Evolutionary conservation across 805 yeast genomes (phyloP).

Genomic region (Candida lessepsii): DNA sequence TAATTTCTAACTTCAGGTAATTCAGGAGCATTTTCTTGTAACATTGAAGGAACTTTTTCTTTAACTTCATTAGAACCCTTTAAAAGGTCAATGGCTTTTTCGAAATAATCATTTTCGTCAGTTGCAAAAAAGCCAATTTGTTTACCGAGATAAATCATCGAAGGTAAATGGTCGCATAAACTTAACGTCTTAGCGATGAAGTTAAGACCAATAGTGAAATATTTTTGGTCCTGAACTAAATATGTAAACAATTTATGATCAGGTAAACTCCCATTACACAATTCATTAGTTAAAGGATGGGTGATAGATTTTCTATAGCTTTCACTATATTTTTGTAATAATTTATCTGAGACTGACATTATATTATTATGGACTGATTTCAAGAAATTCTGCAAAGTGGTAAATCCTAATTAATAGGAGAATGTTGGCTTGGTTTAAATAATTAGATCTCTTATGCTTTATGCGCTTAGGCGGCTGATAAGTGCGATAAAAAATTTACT

Average conservation of each 20-base stretch:
- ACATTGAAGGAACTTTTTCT: slow-evolving; percentile 20
- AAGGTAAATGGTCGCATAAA: slow-evolving; percentile 36
- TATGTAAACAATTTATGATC: slow-evolving; percentile 44
- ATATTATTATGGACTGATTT: no score
- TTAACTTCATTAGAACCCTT: slow-evolving; percentile 18
- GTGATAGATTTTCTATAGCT: slow-evolving; percentile 29
- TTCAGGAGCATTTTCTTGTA: slow-evolving; percentile 13
- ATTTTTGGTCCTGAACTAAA: slow-evolving; percentile 48
- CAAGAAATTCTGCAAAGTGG: no score
- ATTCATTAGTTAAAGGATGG: slow-evolving; percentile 44
- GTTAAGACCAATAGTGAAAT: slow-evolving; percentile 43
- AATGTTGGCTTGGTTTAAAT: no score
- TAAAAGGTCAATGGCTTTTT: slow-evolving; percentile 24
- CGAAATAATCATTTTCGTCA: slow-evolving; percentile 50
- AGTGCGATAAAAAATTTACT: slow-evolving; percentile 1
- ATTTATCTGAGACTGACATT: slow-evolving; percentile 13
- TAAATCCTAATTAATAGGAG: no score
- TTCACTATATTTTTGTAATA: slow-evolving; percentile 15
- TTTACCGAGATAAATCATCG: slow-evolving; percentile 43
- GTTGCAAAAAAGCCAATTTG: slow-evolving; percentile 51
- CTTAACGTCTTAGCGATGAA: slow-evolving; percentile 46
- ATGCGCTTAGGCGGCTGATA: slow-evolving; percentile 9
- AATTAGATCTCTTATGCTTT: background rate
- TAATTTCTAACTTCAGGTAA: slow-evolving; percentile 40
- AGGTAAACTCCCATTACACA: slow-evolving; percentile 46